Base-by-base conservation (phyloP, 2,329 filamentous ascomycete species). In the Colletotrichum sp. region DNA sequence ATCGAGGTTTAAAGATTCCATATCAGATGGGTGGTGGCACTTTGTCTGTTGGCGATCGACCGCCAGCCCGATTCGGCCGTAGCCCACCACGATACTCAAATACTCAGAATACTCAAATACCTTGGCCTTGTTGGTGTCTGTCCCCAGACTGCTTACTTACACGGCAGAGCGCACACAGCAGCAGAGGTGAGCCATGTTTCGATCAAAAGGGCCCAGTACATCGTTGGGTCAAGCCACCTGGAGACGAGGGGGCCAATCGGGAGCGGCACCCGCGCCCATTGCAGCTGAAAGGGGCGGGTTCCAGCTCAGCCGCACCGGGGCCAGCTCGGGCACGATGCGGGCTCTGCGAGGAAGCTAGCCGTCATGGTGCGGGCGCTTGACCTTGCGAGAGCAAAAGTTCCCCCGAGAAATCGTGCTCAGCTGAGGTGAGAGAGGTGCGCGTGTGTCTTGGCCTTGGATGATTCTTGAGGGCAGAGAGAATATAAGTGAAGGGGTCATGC, bases 271-370 rank as follows among this genome's bases (percentile, higher is more conserved):
- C 70, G 58, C 55, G 43, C 15, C 9, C 38, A 56, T 30, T 32
- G 9, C 48, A 66, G 60, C 67, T 74, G 67, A 74, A 61, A 64
- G 15, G 58, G 68, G n/a, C 18, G 56, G 56, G 61, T 15, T 21
- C 61, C n/a, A 68, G 36, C 34, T 75, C 73, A 75, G 73, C 73
- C 64, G 73, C 70, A 73, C 34, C 36, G 34, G 60, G 58, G 43
- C 43, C 43, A 43, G 38, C 38, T 43, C 38, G 38, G 38, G 24
- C 43, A 56, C 18, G 66, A 72, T 52, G 16, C 55, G 32, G 24
- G 21, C 21, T 36, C 60, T 38, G 21, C 18, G 43, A 61, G 32
- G 64, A 32, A 16, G 30, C 26, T 60, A 61, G 34, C 38, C n/a
- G n/a, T 26, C 34, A 18, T 48, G 18, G 60, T 71, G 67, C 68